phyloP scores from a whole-genome alignment of 257 asterid species.

The Solanum chaucha region DNA sequence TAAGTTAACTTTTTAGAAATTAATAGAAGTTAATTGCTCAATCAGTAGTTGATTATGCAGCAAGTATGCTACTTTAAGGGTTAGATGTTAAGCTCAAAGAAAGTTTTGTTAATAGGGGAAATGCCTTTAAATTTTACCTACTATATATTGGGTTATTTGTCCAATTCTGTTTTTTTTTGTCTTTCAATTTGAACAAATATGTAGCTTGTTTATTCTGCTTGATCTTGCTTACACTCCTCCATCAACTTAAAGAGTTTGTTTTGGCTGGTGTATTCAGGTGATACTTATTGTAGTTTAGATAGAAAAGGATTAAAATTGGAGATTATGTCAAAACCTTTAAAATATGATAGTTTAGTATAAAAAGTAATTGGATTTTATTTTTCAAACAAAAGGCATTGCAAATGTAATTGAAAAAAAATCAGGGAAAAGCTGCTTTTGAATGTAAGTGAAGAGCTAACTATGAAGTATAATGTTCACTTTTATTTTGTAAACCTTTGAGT shows the following conservation, averaged over 20 bases:
- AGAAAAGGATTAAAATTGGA: not conserved
- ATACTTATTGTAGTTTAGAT: not conserved
- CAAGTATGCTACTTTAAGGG: not conserved
- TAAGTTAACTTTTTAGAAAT: not conserved
- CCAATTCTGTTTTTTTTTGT: not conserved
- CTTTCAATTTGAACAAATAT: not conserved
- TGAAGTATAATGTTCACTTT: not conserved
- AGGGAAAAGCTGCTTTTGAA: not conserved
- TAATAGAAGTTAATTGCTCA: not conserved
- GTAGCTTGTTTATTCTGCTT: not conserved
- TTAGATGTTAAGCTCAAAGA: not conserved
- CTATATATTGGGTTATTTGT: not conserved
- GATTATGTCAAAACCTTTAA: not conserved
- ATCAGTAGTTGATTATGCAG: not conserved
- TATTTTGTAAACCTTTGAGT: not conserved
- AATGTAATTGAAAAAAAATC: not conserved
- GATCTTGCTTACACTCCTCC: not conserved
- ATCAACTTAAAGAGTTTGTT: not conserved
- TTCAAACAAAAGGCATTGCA: not conserved
- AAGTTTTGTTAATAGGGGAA: not conserved
- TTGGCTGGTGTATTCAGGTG: not conserved
- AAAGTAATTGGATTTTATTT: not conserved
- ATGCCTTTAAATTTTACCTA: not conserved
- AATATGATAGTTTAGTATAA: not conserved
- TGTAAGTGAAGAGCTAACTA: not conserved